Evolutionary conservation across 805 yeast genomes (phyloP).

Genomic region (Sungouiella blattae): DNA sequence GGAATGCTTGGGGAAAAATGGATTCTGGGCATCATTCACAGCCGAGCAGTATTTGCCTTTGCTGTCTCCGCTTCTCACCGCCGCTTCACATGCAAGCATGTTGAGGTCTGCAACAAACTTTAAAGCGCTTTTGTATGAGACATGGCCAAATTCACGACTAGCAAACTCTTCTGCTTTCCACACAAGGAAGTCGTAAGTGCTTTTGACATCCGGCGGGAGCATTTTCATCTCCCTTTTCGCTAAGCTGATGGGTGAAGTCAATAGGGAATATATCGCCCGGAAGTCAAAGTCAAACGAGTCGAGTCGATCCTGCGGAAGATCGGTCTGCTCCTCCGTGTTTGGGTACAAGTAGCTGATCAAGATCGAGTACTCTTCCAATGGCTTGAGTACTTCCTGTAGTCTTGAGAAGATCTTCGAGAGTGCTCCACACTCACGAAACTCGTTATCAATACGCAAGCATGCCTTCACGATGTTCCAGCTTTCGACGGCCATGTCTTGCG

Average conservation of each 20-base stretch:
- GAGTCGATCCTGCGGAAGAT: constrained; percentile 9
- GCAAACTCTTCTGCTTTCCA: constrained; percentile 34
- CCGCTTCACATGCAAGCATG: constrained; percentile 40
- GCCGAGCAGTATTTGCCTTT: constrained; percentile 24
- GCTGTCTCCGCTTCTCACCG: constrained; percentile 22
- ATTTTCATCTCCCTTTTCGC: constrained; percentile 23
- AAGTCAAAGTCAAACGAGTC: constrained; percentile 8
- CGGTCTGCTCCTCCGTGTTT: constrained; percentile 2
- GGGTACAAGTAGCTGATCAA: constrained; percentile 23
- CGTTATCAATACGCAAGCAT: constrained; percentile 79
- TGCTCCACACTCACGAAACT: constrained; percentile 54
- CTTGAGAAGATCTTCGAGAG: constrained; percentile 52
- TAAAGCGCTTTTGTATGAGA: constrained; percentile 14
- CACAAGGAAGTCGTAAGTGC: constrained; percentile 41
- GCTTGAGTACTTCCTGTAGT: constrained; percentile 36
- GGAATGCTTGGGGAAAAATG: constrained; percentile 39
- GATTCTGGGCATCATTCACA: constrained; percentile 14
- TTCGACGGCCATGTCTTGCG: constrained; percentile 49
- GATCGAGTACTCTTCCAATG: constrained; percentile 44
- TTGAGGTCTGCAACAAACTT: constrained; percentile 29
- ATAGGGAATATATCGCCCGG: neutral
- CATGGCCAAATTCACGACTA: constrained; percentile 9
- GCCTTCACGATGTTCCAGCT: constrained; percentile 53
- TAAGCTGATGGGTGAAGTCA: constrained; percentile 20
- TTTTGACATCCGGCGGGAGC: constrained; percentile 29